Evolutionary conservation across 441 rosid species (phyloP), one percentile per base, ranked within the genome.

Genomic region (Arabidopsis lyrata): DNA sequence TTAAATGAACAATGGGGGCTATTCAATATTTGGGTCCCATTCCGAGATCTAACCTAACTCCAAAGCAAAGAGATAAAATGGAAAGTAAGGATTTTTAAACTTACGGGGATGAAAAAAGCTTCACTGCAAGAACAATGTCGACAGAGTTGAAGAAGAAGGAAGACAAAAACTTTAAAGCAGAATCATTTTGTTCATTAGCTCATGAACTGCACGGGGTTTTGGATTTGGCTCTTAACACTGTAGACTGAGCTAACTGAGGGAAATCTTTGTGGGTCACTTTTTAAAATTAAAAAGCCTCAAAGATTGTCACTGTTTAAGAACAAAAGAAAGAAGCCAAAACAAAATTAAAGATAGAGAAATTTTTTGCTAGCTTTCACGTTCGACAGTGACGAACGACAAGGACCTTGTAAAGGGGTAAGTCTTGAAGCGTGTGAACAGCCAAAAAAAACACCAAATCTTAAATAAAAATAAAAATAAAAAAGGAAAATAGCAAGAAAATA

Each of bases 61-160:
- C 48, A 70, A 76, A 13, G 72, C 49, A 70, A 68, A 57, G 45
- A 64, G 74, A 54, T 15, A 76, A 59, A 8, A 22, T 42, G 24
- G 31, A 27, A 83, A 82, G 66, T 74, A 67, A 82, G 68, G 83
- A 80, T 76, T 75, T 76, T 75, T 75, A 75, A 77, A 61, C 74
- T 77, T 80, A 65, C 63, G 15, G 56, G 8, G 8, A 57, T 56
- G 63, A 29, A 79, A 83, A 81, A 82, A 2, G 27, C 84, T 81
- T 80, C 53, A 81, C 63, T 65, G 81, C 75, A 75, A 80, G 8
- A 75, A 79, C 82, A 87, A 86, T 85, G 86, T 27, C 74, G 82
- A 78, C 74, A 68, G 56, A 68, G 72, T 3, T 72, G 74, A 54
- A 75, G 73, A 78, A 70, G 55, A 34, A 24, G 57, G 36, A 70